phyloP scores from a whole-genome alignment of 148 eudicot species.

The Silene latifolia region DNA sequence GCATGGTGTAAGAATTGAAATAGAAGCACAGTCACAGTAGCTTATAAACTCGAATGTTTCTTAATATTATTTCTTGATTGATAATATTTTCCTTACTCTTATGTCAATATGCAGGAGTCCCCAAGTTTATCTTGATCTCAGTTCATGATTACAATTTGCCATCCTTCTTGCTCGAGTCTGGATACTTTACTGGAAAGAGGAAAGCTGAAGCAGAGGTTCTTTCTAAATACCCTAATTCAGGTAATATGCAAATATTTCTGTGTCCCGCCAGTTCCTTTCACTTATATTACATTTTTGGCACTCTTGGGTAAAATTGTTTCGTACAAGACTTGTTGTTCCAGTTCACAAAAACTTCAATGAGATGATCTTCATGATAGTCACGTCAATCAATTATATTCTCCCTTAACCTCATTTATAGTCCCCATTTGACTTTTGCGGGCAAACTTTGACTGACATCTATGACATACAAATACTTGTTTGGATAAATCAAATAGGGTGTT shows the following conservation, averaged over 20 bases:
- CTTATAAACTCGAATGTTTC: too few species aligned
- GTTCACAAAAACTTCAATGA: neutral
- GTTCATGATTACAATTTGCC: slow-evolving; percentile 97
- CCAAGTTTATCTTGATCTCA: slow-evolving; percentile 85
- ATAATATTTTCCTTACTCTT: neutral
- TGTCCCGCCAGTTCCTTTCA: neutral
- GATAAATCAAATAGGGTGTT: too few species aligned
- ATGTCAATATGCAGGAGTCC: slow-evolving; percentile 57
- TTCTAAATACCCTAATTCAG: slow-evolving; percentile 75
- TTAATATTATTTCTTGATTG: neutral
- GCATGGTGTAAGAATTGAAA: neutral
- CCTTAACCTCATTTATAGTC: too few species aligned
- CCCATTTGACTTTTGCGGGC: too few species aligned
- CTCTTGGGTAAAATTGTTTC: too few species aligned
- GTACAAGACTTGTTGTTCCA: neutral
- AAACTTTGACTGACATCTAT: too few species aligned
- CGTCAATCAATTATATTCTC: neutral
- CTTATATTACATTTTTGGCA: neutral
- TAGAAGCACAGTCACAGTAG: neutral
- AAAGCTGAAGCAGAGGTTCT: slow-evolving; percentile 97
- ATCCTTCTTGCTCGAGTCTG: slow-evolving; percentile 68
- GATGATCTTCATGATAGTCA: neutral
- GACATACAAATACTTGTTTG: too few species aligned
- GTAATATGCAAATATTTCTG: slow-evolving; percentile 27
- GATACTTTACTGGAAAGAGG: slow-evolving; percentile 91